These are phyloP conservation scores for Waltergamsia citrina DNA, from an alignment of 2,329 filamentous ascomycete genomes.

Conservation along the genomic window DNA sequence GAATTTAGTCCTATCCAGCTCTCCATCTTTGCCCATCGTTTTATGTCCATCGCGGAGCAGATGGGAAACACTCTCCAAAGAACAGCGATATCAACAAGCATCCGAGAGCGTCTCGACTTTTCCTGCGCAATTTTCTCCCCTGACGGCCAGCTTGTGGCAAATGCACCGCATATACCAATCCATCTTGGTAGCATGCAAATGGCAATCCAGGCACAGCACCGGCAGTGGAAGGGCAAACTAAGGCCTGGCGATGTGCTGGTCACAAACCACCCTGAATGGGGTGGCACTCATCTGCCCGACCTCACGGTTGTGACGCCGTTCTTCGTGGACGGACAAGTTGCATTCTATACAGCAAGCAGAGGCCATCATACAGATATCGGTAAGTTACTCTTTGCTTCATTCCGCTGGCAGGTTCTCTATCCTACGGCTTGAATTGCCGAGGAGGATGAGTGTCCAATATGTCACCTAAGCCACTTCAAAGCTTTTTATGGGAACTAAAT, in stretches of 20 bases:
- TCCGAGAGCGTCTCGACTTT: constrained; percentile 32
- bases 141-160: constrained; percentile 28
- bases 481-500: no score
- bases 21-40: constrained; percentile 44
- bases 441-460: no score
- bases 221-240: constrained; percentile 20
- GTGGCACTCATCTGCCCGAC: constrained; percentile 29
- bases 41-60: constrained; percentile 51
- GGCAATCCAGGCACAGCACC: constrained; percentile 26
- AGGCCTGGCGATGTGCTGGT: constrained; percentile 27
- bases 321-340: constrained; percentile 19
- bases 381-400: neutral
- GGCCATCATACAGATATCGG: constrained; percentile 29
- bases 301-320: constrained; percentile 30
- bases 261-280: constrained; percentile 27
- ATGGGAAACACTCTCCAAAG: constrained; percentile 48
- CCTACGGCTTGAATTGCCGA: no score
- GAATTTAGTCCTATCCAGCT: constrained; percentile 38
- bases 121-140: constrained; percentile 32
- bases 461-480: no score
- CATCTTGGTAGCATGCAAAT: constrained; percentile 32
- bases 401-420: no score
- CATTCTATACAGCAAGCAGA: constrained; percentile 27
- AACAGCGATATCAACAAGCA: constrained; percentile 41
- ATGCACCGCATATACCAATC: constrained; percentile 29